Percentiles rank a stretch among this genome's conserved stretches.
These are phyloP conservation scores for Chalciporus sp. DNA, from an alignment of 1,284 basidiomycete genomes.

Conservation along the genomic window DNA sequence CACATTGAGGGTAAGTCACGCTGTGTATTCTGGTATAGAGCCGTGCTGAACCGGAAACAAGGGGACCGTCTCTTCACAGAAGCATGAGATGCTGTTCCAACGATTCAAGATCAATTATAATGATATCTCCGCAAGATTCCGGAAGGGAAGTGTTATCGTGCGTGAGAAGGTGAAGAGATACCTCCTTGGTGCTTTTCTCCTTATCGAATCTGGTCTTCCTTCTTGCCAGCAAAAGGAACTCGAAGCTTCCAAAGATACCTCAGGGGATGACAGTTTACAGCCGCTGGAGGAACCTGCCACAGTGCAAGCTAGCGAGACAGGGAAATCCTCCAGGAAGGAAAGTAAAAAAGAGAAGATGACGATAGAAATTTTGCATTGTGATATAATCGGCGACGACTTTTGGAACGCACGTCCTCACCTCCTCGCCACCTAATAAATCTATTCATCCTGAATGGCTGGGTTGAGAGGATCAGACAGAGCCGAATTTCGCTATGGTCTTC, in stretches of 20 bases:
- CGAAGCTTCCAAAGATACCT: neutral
- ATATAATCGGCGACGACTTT: slow-evolving; percentile 82
- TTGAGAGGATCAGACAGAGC: too few species aligned
- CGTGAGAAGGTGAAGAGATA: slow-evolving; percentile 46
- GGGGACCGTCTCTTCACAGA: slow-evolving; percentile 87
- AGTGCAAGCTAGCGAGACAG: neutral
- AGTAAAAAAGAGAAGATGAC: slow-evolving; percentile 42
- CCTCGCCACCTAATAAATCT: slow-evolving; percentile 35
- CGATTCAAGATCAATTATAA: slow-evolving; percentile 91
- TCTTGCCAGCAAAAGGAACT: slow-evolving; percentile 9
- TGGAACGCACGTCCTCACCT: slow-evolving; percentile 63
- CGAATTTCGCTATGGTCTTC: slow-evolving; percentile 15
- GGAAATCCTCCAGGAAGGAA: slow-evolving; percentile 15
- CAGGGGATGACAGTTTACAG: neutral
- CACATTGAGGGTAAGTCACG: slow-evolving; percentile 53
- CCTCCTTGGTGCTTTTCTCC: neutral
- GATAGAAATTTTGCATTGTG: slow-evolving; percentile 71
- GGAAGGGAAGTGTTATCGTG: slow-evolving; percentile 87
- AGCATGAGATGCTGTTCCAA: slow-evolving; percentile 89
- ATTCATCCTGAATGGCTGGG: neutral
- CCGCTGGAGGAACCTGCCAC: neutral
- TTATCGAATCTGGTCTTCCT: neutral
- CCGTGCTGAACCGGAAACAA: slow-evolving; percentile 34
- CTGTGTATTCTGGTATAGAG: neutral
- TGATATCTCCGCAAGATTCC: slow-evolving; percentile 68